Evolutionary conservation across 1,284 basidiomycete genomes (phyloP).

Genomic region (Serendipita sp.): DNA sequence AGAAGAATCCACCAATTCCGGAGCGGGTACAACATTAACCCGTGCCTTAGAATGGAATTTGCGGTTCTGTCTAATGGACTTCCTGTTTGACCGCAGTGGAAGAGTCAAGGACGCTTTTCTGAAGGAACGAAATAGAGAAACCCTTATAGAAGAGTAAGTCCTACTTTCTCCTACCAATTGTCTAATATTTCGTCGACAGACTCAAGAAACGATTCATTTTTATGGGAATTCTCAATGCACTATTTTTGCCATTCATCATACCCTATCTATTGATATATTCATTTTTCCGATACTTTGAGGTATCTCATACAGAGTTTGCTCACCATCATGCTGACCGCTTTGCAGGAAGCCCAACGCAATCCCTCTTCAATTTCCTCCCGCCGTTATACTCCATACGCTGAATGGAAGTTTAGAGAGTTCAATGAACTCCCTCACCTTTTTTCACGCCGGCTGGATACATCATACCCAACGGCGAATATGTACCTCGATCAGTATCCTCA

Average conservation of each 20-base stretch:
- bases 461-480: conserved; percentile 79
- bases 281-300: conserved; percentile 99
- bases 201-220: conserved; percentile 79
- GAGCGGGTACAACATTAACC: conserved; percentile 56
- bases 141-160: conserved; percentile 71
- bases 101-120: conserved; percentile 83
- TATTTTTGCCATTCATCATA: conserved; percentile 94
- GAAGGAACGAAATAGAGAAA: conserved; percentile 63
- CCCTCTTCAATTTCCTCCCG: conserved; percentile 86
- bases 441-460: conserved; percentile 69
- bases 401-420: conserved; percentile 99
- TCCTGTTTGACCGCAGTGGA: conserved; percentile 78
- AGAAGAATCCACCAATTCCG: neutral
- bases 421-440: conserved; percentile 96
- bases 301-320: conserved; percentile 22
- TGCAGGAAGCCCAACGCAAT: conserved; percentile 96
- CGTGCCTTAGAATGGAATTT: conserved; percentile 93
- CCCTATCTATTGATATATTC: conserved; percentile 95
- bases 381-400: conserved; percentile 85
- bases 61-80: conserved; percentile 86
- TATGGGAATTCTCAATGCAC: conserved; percentile 88
- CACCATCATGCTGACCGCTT: neutral
- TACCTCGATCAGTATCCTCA: conserved; percentile 98
- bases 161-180: conserved; percentile 4
- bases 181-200: conserved; percentile 27